Evolutionary conservation across 164 flowering plant genomes (phyloP).

Genomic region (grape (Vitis vinifera)): ASM3070453v1 NC_081820.1:18045001-18045500

Average conservation of each 20-base stretch:
- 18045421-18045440: too few relatives aligned
- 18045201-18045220: too few relatives aligned
- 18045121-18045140: not conserved
- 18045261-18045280: not conserved
- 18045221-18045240: not conserved
- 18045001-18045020: conserved; percentile 4
- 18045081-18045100: not conserved
- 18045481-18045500: not conserved
- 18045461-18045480: not conserved
- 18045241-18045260: not conserved
- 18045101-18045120: not conserved
- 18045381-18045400: too few relatives aligned
- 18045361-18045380: too few relatives aligned
- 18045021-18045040: not conserved
- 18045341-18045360: too few relatives aligned
- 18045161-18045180: not conserved
- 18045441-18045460: not conserved
- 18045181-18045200: not conserved
- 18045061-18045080: too few relatives aligned
- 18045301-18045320: too few relatives aligned
- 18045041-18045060: not conserved
- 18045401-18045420: too few relatives aligned
- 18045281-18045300: too few relatives aligned
- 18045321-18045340: too few relatives aligned
- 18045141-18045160: not conserved